phyloP scores from a whole-genome alignment of 2,329 filamentous ascomycete species.

The Alternaria arbusti region DNA sequence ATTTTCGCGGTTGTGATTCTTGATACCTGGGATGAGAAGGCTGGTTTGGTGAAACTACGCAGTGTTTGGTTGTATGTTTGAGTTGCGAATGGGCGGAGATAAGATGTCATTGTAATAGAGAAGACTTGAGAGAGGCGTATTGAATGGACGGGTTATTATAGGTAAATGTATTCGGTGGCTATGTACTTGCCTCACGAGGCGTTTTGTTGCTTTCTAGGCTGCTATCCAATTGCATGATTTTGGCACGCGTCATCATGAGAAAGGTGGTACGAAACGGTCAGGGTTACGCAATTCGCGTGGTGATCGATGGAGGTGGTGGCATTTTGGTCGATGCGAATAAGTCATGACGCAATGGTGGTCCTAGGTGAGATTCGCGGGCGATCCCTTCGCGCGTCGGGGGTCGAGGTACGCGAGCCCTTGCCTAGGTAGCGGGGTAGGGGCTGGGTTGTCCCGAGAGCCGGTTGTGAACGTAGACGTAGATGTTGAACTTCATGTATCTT shows the following conservation, averaged over 20 bases:
- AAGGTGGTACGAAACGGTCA: background rate
- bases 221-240: slow-evolving; percentile 15
- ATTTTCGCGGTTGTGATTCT: slow-evolving; percentile 33
- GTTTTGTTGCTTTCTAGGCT: background rate
- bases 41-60: slow-evolving; percentile 23
- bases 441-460: background rate
- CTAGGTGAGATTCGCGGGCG: slow-evolving; percentile 4
- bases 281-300: background rate
- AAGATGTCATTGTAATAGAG: slow-evolving; percentile 16
- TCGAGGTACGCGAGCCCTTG: slow-evolving; percentile 1
- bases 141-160: slow-evolving; percentile 4
- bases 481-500: background rate
- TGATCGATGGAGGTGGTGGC: slow-evolving; percentile 2
- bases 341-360: slow-evolving; percentile 37
- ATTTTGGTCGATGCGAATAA: slow-evolving; percentile 20
- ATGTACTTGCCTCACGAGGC: background rate
- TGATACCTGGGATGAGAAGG: slow-evolving; percentile 15
- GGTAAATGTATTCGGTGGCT: background rate
- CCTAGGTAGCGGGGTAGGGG: slow-evolving; percentile 1
- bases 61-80: slow-evolving; percentile 22
- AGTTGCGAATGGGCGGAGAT: slow-evolving; percentile 22
- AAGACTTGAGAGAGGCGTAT: background rate
- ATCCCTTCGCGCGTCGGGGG: slow-evolving; percentile 4
- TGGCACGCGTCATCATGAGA: slow-evolving; percentile 17
- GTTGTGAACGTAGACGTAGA: background rate